Base-by-base conservation (phyloP, 192 early-diverging fungal species). In the Coemansia pectinata region DNA sequence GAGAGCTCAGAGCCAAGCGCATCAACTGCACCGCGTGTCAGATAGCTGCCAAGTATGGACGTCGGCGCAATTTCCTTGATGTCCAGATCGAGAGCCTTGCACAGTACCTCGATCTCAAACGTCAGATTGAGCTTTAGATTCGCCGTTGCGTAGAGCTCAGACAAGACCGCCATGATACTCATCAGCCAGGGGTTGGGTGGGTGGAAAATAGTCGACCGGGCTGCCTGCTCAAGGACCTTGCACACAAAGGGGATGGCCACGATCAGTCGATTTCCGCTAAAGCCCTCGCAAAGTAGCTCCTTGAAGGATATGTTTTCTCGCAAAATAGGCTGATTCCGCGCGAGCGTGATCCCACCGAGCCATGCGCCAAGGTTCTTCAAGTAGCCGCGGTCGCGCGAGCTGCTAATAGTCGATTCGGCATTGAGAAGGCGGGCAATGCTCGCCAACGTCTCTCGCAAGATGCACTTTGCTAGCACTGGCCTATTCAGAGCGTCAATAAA, bases 171-270 rank as follows among this genome's bases (percentile, higher is more conserved):
- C 87, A 99, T 88, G 63, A 96, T 95, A 34, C 93, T 93, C 90
- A 99, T 95, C 45, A 99, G 73, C 97, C 97, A 99, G 15, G 97
- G 97, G 81, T 97, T 98, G 33, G 97, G 96, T 11, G 94, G 93
- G 60, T 90, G 90, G 82, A 99, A 99, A 4, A 98, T 90, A 59
- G 88, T 93, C 67, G 91, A 95, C 45, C 87, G 86, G 25, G 85
- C 85, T 55, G 91, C 88, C 76, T 97, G 95, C 69, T 97, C 95
- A 55, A 99, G 83, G 0, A 98, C 93, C 78, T 98, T 97, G 86
- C 97, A 99, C 9, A 96, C 94, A 73, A 99, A 99, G 38, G 97
- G 97, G 65, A 99, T 97, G 5, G 94, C 96, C 15, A 98, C 94
- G 85, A 96, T 95, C 34, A 99, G 84, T 17, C 95, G 80, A 55